Evolutionary conservation across 164 flowering plant species (phyloP), one percentile per base, ranked within the genome.

Genomic region (Annona squamosa): DNA sequence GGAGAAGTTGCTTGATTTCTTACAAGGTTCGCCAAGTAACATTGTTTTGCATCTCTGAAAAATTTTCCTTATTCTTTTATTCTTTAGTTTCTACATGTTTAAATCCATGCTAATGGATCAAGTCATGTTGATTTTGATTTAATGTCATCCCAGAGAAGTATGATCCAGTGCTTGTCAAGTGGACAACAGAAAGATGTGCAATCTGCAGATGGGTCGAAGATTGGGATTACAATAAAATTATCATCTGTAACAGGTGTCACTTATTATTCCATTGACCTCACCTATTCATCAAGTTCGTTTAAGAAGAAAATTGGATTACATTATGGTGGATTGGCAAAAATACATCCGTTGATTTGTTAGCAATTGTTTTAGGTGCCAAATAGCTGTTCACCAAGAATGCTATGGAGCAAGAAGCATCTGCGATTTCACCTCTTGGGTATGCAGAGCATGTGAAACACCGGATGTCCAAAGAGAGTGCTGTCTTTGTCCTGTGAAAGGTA

Each of bases 131-230:
- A 10, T 65, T 10, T 44, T 37, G 7, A n/a, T 19, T 42, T 63
- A 63, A 10, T 63, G 65, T 65, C 69, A 4, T 82, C 52, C 52
- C 90, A 96, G 99, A 93, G 78, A 89, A 84, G 66, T 92, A 96
- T 79, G 95, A 93, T 74, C 98, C 98, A 70, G 94, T 93, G 71
- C 48, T 71, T 83, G 91, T 88, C 45, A 93, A 88, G 86, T 96
- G 99, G 99, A 96, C 98, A 65, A 93, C 97, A 64, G 99, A 96
- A 74, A 84, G 99, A 70, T 96, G 98, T 86, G 99, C 99, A 66
- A 84, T 93, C 44, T 96, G 99, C 76, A 85, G 97, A 85, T 92
- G 99, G 98, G 92, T 92, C 81, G 97, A 91, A 81, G 99, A 96
- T 82, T 93, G 97, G 97, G 98, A 96, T 82, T 88, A 89, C 85